Base-by-base conservation (phyloP, 2,329 filamentous ascomycete genomes). In the Fusarium beomiforme region DNA sequence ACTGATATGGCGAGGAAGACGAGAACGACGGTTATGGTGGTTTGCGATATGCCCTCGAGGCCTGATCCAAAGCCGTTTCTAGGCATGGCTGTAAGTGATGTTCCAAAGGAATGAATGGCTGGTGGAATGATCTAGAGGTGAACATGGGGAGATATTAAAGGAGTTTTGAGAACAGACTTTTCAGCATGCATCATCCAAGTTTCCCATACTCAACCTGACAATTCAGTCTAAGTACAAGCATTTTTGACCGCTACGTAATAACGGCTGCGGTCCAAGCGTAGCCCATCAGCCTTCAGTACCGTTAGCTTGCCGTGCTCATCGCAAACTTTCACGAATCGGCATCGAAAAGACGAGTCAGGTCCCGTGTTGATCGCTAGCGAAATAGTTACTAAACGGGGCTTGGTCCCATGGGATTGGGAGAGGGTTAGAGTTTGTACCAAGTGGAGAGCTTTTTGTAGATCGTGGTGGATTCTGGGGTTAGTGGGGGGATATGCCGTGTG, bases 1-100 rank as follows among this genome's bases (percentile, higher is more conserved):
- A 80, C 60, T 23, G 79, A 69, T 49, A 81, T 72, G 44, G 76
- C 67, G 13, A 79, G 59, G 58, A 81, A 80, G 54, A 77, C 78
- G 31, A 78, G 62, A 61, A 79, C 72, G 44, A 77, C 70, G 37
- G 67, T 76, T 39, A 72, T 53, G 31, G 72, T 62, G 37, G 51
- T 59, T 19, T 68, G 64, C 19, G 75, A 73, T 50, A 61, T 66
- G 23, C 67, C 73, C 17, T 68, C 56, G 11, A 73, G 69, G 46
- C 75, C 75, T 16, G 75, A 77, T 14, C 75, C 75, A 13, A 77
- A 77, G 63, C 69, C 65, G 8, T 21, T 46, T n/a, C 42, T 42
- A 41, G 41, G 43, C 72, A 74, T 74, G 59, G 43, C 21, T 51
- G 31, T 53, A 26, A 31, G 33, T 13, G 23, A 11, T 2, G 12